Percentiles rank a stretch among this genome's conserved stretches.
Evolutionary conservation across 2,329 filamentous ascomycete genomes (phyloP).

Genomic region (Colletotrichum liaoningense): DNA sequence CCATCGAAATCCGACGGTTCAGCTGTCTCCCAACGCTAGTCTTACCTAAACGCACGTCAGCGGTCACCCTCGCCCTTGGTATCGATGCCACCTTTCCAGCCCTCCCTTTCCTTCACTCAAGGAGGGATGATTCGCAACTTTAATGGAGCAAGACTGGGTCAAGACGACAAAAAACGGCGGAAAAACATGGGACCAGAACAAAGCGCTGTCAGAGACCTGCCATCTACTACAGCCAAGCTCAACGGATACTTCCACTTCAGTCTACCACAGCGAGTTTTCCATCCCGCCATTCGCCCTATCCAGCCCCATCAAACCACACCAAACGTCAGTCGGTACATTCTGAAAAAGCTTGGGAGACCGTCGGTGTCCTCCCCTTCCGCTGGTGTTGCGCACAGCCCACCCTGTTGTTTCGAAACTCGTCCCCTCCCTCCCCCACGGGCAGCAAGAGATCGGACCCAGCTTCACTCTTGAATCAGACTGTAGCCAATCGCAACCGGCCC

Average conservation of each 20-base stretch:
- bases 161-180: neutral
- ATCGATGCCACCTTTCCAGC: neutral
- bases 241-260: conserved; percentile 14
- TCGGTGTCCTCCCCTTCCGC: conserved; percentile 10
- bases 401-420: conserved; percentile 22
- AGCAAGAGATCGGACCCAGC: conserved; percentile 1
- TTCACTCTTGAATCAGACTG: conserved; percentile 13
- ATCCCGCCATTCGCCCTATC: neutral
- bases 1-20: conserved; percentile 10
- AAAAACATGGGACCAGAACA: conserved; percentile 5
- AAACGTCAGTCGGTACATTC: neutral
- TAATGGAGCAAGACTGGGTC: neutral
- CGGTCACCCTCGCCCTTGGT: neutral
- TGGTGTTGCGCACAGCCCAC: conserved; percentile 20
- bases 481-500: conserved; percentile 21
- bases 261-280: conserved; percentile 25
- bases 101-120: neutral
- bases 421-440: neutral
- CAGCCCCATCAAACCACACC: conserved; percentile 10
- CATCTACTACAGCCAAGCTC: neutral
- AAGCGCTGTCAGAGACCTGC: conserved; percentile 19
- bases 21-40: neutral
- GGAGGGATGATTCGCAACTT: neutral
- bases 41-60: neutral
- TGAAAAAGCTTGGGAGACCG: conserved; percentile 1